These are phyloP conservation scores for Scalesia atractyloides DNA, from an alignment of 129 eudicot species.

Conservation along the genomic window DNA sequence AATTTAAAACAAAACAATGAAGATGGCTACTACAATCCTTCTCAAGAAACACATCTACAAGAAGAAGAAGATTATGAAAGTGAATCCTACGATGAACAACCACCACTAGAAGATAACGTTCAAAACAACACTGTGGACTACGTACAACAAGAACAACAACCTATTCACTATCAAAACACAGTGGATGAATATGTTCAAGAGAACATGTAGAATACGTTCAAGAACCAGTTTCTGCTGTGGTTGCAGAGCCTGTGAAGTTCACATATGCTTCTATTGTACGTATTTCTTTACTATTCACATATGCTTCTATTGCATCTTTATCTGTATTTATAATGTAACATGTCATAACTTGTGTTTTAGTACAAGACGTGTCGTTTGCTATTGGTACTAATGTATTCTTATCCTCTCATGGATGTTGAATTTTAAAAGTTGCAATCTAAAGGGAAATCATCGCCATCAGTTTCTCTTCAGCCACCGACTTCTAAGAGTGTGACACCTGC, in stretches of 20 bases:
- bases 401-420: constrained; percentile 13
- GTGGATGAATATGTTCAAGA: constrained; percentile 1
- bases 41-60: constrained; percentile 44
- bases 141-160: too few species aligned
- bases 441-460: constrained; percentile 54
- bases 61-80: constrained; percentile 28
- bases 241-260: constrained; percentile 62
- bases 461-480: constrained; percentile 42
- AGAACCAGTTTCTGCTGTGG: constrained; percentile 37
- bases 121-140: constrained; percentile 27
- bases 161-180: constrained; percentile 19
- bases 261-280: constrained; percentile 89
- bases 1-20: constrained; percentile 54
- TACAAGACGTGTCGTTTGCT: not conserved
- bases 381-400: constrained; percentile 2
- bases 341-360: not conserved
- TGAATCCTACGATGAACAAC: constrained; percentile 54
- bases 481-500: constrained; percentile 50
- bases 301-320: not conserved
- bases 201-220: constrained; percentile 8
- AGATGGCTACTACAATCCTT: constrained; percentile 48
- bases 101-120: constrained; percentile 37
- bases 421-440: constrained; percentile 57
- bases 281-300: not conserved
- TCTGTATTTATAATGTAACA: not conserved